Evolutionary conservation across 495 filamentous ascomycete species (phyloP).

Genomic region (Penicillium turbatum): DNA sequence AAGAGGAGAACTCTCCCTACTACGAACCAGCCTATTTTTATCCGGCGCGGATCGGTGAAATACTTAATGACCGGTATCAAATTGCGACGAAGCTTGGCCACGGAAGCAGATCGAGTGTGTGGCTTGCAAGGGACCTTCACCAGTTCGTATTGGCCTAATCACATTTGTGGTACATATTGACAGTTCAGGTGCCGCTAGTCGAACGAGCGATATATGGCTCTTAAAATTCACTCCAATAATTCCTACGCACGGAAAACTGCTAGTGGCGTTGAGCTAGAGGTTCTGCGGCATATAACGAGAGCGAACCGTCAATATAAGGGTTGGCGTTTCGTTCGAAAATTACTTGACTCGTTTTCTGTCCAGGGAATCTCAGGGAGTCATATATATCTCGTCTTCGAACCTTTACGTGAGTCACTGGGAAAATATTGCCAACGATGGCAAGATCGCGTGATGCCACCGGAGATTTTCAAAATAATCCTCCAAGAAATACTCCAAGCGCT

Average conservation of each 20-base stretch:
- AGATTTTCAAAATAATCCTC: slow-evolving; percentile 14
- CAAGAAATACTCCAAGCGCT: slow-evolving; percentile 14
- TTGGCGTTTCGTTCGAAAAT: slow-evolving; percentile 20
- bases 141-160: slow-evolving; percentile 16
- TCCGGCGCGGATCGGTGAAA: slow-evolving; percentile 32
- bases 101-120: slow-evolving; percentile 34
- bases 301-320: slow-evolving; percentile 43
- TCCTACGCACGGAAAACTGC: slow-evolving; percentile 13
- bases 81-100: slow-evolving; percentile 38
- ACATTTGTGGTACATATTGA: not conserved
- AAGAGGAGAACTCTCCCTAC: slow-evolving; percentile 38
- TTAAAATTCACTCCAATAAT: slow-evolving; percentile 31
- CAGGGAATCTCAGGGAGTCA: slow-evolving; percentile 21
- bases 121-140: slow-evolving; percentile 35
- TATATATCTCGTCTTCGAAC: slow-evolving; percentile 29
- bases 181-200: slow-evolving; percentile 26
- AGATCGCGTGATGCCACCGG: slow-evolving; percentile 8
- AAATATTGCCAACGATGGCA: not conserved
- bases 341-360: slow-evolving; percentile 32
- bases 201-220: slow-evolving; percentile 29
- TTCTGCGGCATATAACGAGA: slow-evolving; percentile 13
- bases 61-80: slow-evolving; percentile 36
- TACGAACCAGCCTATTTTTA: slow-evolving; percentile 34
- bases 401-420: slow-evolving; percentile 5
- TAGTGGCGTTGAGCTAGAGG: slow-evolving; percentile 17